Percentiles rank a stretch among this genome's conserved stretches.
These are phyloP conservation scores for Royoungia palumana DNA, from an alignment of 768 basidiomycete species.

Conservation along the genomic window DNA sequence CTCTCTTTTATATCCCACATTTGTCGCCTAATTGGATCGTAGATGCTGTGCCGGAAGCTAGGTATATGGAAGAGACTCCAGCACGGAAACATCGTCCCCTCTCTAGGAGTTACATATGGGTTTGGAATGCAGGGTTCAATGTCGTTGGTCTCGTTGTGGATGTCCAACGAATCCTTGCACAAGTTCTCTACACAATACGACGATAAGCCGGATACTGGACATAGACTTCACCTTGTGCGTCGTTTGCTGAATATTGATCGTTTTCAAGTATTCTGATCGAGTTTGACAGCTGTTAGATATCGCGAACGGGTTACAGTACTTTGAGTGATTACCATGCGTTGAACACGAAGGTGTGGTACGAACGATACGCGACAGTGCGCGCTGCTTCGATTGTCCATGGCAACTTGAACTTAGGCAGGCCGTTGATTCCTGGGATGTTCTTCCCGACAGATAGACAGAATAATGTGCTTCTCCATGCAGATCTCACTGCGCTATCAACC, in stretches of 20 bases:
- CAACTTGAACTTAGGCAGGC: not conserved
- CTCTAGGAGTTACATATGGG: slow-evolving; percentile 22
- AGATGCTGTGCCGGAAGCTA: slow-evolving; percentile 29
- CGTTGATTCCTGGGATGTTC: not conserved
- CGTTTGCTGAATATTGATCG: too few relatives aligned
- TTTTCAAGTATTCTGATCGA: not conserved
- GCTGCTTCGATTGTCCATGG: not conserved
- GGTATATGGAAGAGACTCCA: slow-evolving; percentile 27
- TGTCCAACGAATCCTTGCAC: slow-evolving; percentile 25
- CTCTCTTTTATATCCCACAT: too few relatives aligned
- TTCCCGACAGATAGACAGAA: not conserved
- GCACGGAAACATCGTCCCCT: slow-evolving; percentile 26
- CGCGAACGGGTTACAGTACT: not conserved
- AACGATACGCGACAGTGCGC: not conserved
- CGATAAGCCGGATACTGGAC: not conserved
- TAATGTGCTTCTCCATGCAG: slow-evolving; percentile 6
- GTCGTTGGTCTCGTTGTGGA: slow-evolving; percentile 33
- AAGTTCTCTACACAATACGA: slow-evolving; percentile 10
- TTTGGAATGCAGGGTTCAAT: slow-evolving; percentile 21
- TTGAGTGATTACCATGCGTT: not conserved
- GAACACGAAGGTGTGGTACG: too few relatives aligned
- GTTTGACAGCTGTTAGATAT: not conserved
- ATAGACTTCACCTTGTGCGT: slow-evolving; percentile 13
- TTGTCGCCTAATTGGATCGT: rapidly evolving
- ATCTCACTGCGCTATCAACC: slow-evolving; percentile 34